Conservation (phyloP, 1,284 basidiomycete genomes). For the Phlebopus sp. region DNA sequence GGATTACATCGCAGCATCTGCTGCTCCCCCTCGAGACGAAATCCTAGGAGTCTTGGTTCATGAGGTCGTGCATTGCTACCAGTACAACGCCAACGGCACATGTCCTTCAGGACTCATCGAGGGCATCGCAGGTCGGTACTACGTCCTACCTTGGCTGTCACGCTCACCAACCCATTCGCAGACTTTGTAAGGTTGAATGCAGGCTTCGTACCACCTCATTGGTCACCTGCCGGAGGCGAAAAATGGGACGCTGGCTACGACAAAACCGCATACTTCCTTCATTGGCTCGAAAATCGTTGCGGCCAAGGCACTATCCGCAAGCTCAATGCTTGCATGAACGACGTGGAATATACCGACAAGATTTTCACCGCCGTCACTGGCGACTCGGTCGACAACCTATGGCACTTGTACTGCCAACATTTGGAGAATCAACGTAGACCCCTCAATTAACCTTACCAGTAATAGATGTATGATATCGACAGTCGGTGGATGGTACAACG, state of each 20-base stretch:
- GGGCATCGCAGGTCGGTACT: slow-evolving; percentile 61
- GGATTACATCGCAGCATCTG: slow-evolving; percentile 50
- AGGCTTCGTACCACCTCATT: slow-evolving; percentile 61
- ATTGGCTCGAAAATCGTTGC: slow-evolving; percentile 61
- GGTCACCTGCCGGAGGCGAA: slow-evolving; percentile 44
- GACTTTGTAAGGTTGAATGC: slow-evolving; percentile 68
- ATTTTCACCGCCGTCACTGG: slow-evolving; percentile 57
- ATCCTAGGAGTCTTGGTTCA: slow-evolving; percentile 63
- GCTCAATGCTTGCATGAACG: slow-evolving; percentile 54
- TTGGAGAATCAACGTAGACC: slow-evolving; percentile 22
- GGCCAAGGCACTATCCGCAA: slow-evolving; percentile 52
- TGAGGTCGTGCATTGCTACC: slow-evolving; percentile 74
- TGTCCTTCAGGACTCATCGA: slow-evolving; percentile 69
- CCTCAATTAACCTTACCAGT: neutral
- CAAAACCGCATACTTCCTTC: slow-evolving; percentile 67
- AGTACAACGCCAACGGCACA: slow-evolving; percentile 56
- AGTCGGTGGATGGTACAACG: slow-evolving; percentile 9
- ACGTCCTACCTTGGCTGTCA: neutral
- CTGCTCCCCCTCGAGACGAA: slow-evolving; percentile 51
- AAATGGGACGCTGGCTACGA: slow-evolving; percentile 74
- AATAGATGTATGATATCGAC: slow-evolving; percentile 17
- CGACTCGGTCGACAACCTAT: slow-evolving; percentile 48
- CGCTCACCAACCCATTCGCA: slow-evolving; percentile 24
- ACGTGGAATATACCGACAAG: slow-evolving; percentile 43
- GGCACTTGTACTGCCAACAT: slow-evolving; percentile 49